phyloP scores from a whole-genome alignment of 2,329 filamentous ascomycete genomes.

The Aspergillus sclerotialis region DNA sequence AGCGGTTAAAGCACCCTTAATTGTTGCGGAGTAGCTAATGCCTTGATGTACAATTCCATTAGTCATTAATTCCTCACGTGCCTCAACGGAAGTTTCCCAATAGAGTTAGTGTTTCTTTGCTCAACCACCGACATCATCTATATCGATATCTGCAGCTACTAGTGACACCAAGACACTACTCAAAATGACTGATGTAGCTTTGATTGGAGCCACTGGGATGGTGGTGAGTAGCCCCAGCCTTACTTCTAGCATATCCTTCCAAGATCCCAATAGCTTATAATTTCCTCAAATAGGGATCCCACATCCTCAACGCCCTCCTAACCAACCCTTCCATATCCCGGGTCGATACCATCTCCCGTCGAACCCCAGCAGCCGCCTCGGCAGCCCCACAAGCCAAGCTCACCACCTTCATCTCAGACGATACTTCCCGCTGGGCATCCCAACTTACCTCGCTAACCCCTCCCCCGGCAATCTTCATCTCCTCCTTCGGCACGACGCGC shows the following conservation, averaged over 20 bases:
- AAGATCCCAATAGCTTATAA: slow-evolving; percentile 4
- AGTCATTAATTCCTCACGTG: no score
- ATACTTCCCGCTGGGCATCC: slow-evolving; percentile 62
- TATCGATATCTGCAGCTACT: no score
- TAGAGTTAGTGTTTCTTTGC: neutral
- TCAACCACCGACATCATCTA: no score
- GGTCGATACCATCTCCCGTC: slow-evolving; percentile 41
- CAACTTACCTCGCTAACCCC: slow-evolving; percentile 52
- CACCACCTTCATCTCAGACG: slow-evolving; percentile 57
- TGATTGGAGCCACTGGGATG: slow-evolving; percentile 44
- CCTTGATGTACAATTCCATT: no score
- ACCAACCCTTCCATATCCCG: slow-evolving; percentile 29
- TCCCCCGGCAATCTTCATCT: slow-evolving; percentile 61
- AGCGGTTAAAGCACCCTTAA: no score
- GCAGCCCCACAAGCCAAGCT: slow-evolving; percentile 55
- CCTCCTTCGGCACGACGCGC: slow-evolving; percentile 72
- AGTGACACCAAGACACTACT: neutral
- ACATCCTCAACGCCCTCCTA: slow-evolving; percentile 59
- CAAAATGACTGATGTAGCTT: slow-evolving; percentile 37
- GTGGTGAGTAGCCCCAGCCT: slow-evolving; percentile 33
- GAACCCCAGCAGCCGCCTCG: slow-evolving; percentile 30
- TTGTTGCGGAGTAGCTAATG: no score
- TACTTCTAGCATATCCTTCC: slow-evolving; percentile 2
- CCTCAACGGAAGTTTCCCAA: no score
- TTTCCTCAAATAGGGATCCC: slow-evolving; percentile 50